phyloP scores from a whole-genome alignment of 257 asterid genomes.

The Primulina tabacum region DNA sequence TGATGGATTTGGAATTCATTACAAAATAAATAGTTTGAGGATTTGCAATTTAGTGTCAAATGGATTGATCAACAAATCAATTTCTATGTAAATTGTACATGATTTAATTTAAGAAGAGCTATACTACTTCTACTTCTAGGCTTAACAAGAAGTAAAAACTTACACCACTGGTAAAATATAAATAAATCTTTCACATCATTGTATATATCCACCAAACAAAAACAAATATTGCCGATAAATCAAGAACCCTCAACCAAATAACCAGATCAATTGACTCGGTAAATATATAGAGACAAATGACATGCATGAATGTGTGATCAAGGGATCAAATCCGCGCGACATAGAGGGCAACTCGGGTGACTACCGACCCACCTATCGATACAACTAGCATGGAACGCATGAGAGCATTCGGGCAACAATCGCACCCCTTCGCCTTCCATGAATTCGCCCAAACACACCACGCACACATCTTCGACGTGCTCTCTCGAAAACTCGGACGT shows the following conservation, averaged over 20 bases:
- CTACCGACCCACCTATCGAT: conserved; percentile 47
- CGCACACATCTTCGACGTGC: conserved; percentile 42
- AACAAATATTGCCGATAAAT: neutral
- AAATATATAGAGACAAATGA: too few species aligned
- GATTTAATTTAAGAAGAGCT: neutral
- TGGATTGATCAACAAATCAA: too few species aligned
- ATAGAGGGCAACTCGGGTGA: conserved; percentile 52
- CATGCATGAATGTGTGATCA: conserved; percentile 1
- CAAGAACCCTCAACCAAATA: neutral
- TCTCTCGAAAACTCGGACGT: conserved; percentile 29
- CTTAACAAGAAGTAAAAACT: too few species aligned
- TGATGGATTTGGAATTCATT: too few species aligned
- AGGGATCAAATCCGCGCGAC: conserved; percentile 42
- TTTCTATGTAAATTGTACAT: too few species aligned
- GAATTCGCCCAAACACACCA: conserved; percentile 42
- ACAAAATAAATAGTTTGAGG: too few species aligned
- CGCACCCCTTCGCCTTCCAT: conserved; percentile 32
- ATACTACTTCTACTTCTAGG: neutral
- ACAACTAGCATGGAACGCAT: conserved; percentile 36
- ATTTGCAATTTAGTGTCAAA: too few species aligned
- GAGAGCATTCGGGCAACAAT: conserved; percentile 34
- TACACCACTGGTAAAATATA: too few species aligned
- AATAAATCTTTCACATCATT: too few species aligned
- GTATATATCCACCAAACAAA: neutral
- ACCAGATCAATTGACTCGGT: neutral